A percentile compares a stretch with the other conserved stretches of the same genome.
These are phyloP conservation scores for Agapanthus africanus DNA, from an alignment of 106 monocot species.

Conservation along the genomic window DNA sequence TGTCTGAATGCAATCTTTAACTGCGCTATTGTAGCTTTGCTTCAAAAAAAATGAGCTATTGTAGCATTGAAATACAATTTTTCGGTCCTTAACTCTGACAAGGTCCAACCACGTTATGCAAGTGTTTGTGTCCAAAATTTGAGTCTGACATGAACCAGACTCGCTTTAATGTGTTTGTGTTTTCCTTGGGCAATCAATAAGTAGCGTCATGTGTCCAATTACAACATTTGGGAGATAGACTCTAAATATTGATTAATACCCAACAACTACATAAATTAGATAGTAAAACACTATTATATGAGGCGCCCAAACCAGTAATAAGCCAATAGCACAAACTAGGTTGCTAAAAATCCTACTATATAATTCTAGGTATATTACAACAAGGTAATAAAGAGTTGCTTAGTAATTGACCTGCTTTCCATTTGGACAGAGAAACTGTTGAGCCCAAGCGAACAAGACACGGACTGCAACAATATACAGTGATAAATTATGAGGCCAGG, in stretches of 20 bases:
- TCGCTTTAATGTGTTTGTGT: too few relatives aligned
- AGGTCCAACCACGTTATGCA: too few relatives aligned
- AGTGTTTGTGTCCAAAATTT: too few relatives aligned
- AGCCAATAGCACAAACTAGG: not conserved
- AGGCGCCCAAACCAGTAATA: not conserved
- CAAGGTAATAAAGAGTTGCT: not conserved
- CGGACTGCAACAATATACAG: constrained; percentile 46
- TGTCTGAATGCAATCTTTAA: too few relatives aligned
- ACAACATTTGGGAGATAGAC: not conserved
- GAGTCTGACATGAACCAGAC: too few relatives aligned
- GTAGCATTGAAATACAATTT: too few relatives aligned
- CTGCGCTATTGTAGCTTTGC: too few relatives aligned
- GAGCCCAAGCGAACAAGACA: constrained; percentile 61
- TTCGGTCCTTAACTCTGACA: too few relatives aligned
- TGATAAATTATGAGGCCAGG: not conserved
- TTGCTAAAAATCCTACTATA: not conserved
- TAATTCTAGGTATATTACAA: not conserved
- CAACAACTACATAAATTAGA: not conserved
- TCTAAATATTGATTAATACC: not conserved
- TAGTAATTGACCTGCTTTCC: constrained; percentile 65
- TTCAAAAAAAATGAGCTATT: too few relatives aligned
- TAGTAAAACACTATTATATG: not conserved
- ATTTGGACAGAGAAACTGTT: constrained; percentile 54
- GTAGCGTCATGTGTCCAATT: not conserved
- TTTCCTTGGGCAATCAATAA: too few relatives aligned